Conservation (phyloP, 1,284 basidiomycete genomes). For the Trichosporon sp. region DNA sequence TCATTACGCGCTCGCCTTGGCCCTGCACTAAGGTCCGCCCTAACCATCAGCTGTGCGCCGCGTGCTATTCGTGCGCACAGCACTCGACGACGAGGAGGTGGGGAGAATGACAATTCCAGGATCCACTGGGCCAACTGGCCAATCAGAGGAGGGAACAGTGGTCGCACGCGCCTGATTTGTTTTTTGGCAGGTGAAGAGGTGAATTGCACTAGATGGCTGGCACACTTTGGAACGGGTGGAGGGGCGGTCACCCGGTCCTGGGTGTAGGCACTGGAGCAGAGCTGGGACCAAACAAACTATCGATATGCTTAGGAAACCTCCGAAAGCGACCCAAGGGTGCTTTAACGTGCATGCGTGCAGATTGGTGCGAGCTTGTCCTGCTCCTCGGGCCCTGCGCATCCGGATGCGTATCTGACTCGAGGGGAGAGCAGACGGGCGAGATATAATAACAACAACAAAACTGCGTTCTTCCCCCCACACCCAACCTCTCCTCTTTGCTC, state of each 20-base stretch:
- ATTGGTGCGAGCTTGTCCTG: too few species aligned
- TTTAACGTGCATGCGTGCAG: too few species aligned
- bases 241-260: neutral
- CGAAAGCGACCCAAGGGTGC: neutral
- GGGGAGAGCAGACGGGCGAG: neutral
- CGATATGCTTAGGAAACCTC: neutral
- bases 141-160: neutral
- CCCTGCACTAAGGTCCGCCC: neutral
- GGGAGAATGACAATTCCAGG: constrained; percentile 10
- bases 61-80: neutral
- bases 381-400: neutral
- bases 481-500: neutral
- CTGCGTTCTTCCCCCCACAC: neutral
- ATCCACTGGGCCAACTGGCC: neutral
- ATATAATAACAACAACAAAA: constrained; percentile 6
- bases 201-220: constrained; percentile 7
- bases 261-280: neutral
- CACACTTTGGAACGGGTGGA: neutral
- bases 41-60: neutral
- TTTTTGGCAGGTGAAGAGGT: neutral
- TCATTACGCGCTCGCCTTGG: neutral
- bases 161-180: constrained; percentile 6
- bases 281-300: constrained; percentile 3
- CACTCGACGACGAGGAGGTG: neutral
- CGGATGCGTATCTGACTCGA: neutral